phyloP scores from a whole-genome alignment of 345 rosid species.

The Salix viminalis region DNA sequence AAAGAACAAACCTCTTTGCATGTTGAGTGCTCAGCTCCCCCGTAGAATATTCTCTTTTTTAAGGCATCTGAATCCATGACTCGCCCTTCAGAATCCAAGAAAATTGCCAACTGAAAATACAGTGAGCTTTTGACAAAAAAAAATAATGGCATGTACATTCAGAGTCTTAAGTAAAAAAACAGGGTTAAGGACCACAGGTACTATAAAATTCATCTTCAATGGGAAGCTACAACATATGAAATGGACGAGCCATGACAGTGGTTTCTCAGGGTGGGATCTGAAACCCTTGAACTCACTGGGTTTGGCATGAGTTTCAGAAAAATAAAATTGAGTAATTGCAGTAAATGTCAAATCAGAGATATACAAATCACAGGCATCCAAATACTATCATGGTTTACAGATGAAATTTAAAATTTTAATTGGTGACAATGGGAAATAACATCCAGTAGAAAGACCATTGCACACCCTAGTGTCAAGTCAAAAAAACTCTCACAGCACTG shows the following conservation, averaged over 20 bases:
- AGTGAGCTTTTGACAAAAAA: conserved; percentile 6
- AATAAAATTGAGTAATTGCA: neutral
- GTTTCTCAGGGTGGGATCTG: neutral
- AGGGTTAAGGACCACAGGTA: neutral
- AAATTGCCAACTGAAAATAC: conserved; percentile 63
- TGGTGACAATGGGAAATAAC: neutral
- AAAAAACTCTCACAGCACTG: neutral
- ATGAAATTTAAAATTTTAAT: neutral
- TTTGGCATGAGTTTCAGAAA: neutral
- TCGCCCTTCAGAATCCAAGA: conserved; percentile 87
- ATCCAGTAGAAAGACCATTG: neutral
- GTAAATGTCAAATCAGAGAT: neutral
- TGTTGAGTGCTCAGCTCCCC: conserved; percentile 73
- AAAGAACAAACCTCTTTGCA: conserved; percentile 70
- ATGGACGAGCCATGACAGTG: neutral
- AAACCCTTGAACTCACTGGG: neutral
- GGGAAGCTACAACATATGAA: neutral
- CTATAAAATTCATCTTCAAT: neutral
- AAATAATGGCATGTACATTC: neutral
- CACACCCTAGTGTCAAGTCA: neutral
- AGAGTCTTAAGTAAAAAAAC: neutral
- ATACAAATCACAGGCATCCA: neutral
- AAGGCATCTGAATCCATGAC: conserved; percentile 63
- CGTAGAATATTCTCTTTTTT: conserved; percentile 81
- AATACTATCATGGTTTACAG: neutral